Conservation (phyloP, 345 rosid species). For the Citropsis articulata region DNA sequence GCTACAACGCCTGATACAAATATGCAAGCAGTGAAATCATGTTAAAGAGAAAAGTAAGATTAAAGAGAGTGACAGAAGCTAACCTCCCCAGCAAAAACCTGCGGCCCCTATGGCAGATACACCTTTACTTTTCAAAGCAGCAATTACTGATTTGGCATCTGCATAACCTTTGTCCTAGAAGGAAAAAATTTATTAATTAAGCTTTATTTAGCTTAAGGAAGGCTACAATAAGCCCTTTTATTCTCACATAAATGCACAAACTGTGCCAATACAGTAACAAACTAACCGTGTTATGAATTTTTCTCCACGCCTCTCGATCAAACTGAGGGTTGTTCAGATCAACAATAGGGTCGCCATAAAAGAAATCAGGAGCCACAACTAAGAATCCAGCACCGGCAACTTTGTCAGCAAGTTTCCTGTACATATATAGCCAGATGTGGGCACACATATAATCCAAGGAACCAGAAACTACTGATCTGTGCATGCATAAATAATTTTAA, state of each 20-base stretch:
- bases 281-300: constrained; percentile 14
- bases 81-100: constrained; percentile 23
- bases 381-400: constrained; percentile 10
- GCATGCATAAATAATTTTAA: neutral
- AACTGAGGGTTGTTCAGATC: constrained; percentile 6
- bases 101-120: constrained; percentile 14
- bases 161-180: constrained; percentile 10
- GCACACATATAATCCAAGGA: neutral
- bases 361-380: constrained; percentile 18
- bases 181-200: neutral
- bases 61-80: neutral
- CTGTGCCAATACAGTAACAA: neutral
- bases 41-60: neutral
- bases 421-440: neutral
- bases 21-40: neutral
- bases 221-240: neutral
- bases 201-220: neutral
- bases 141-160: constrained; percentile 11
- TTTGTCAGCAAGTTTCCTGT: constrained; percentile 17
- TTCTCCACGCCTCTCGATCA: constrained; percentile 2
- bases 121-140: constrained; percentile 15
- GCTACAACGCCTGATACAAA: neutral
- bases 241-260: neutral
- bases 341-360: constrained; percentile 5
- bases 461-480: neutral